Evolutionary conservation across 768 basidiomycete genomes (phyloP), one percentile per base, ranked within the genome.

Genomic region (Phlegmacium glaucopus): DNA sequence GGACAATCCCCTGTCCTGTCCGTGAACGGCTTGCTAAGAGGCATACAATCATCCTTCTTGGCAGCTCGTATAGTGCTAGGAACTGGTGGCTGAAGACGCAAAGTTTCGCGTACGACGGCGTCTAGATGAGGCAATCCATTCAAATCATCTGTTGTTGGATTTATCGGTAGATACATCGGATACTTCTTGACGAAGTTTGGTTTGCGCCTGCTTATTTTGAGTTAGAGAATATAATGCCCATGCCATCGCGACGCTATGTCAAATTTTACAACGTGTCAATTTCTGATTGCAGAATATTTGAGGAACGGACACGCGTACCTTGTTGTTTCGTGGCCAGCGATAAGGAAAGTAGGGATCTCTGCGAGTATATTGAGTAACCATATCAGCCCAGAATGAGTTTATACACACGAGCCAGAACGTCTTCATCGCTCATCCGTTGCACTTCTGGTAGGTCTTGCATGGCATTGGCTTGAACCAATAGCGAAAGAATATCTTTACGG

Each of bases 151-250:
- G n/a, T n/a, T n/a, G n/a, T n/a, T n/a, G 2, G 85, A 85, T 0
- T 63, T 76, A 5, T 84, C 78, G 0, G 77, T 80, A 1, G 71
- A 59, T 4, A 82, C 65, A 0, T 62, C 59, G 4, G 73, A 56
- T 3, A 84, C 65, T 55, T 90, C 87, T 1, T 75, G 71, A 1
- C 84, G 72, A 0, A 90, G 72, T 48, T 75, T 77, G 11, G 54
- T 63, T 48, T 87, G 85, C 4, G 76, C 61, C 0, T 71, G 66
- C 0, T 71, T 70, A 40, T 77, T 51, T 46, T 74, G 69, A 0
- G 76, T 63, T 2, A 89, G 68, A 2, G 77, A 72, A 54, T 72
- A 84, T 0, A 87, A 63, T 7, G 77, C 74, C 85, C 85, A 88
- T 1, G 73, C 68, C 1, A 73, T 67, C 0, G 67, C 73, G 0